These are phyloP conservation scores for Phaeotremella fagi DNA, from an alignment of 768 basidiomycete genomes.

Conservation along the genomic window DNA sequence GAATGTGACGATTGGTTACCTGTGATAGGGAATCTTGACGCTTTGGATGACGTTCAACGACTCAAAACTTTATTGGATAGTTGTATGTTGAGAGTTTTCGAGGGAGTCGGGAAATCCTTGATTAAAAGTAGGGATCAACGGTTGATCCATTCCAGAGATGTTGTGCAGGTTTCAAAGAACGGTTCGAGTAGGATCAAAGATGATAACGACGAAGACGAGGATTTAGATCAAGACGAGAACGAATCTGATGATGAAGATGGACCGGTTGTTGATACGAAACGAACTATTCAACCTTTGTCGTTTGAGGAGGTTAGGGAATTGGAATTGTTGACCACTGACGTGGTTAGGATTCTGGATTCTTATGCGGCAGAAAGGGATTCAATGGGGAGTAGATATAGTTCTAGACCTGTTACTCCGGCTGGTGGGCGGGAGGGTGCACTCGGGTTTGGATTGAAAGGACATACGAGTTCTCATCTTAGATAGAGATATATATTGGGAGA, in stretches of 20 bases:
- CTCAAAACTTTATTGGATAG: slow-evolving; percentile 73
- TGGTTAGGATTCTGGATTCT: slow-evolving; percentile 67
- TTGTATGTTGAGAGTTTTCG: slow-evolving; percentile 83
- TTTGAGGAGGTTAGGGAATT: slow-evolving; percentile 68
- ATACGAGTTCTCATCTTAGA: too few species aligned
- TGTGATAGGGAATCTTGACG: slow-evolving; percentile 60
- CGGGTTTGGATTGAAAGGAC: too few species aligned
- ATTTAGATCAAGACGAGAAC: slow-evolving; percentile 31
- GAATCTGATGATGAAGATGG: slow-evolving; percentile 24
- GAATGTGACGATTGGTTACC: slow-evolving; percentile 90
- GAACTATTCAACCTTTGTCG: slow-evolving; percentile 54
- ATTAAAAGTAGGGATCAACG: slow-evolving; percentile 21
- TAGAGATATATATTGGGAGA: too few species aligned
- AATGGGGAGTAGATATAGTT: slow-evolving; percentile 1
- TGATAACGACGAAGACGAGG: slow-evolving; percentile 7
- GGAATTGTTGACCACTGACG: slow-evolving; percentile 65
- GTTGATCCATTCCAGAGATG: slow-evolving; percentile 4
- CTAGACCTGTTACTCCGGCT: slow-evolving; percentile 11
- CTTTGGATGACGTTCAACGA: slow-evolving; percentile 74
- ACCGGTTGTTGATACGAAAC: slow-evolving; percentile 58
- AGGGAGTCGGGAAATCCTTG: slow-evolving; percentile 59
- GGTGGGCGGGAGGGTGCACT: background rate
- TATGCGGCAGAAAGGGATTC: slow-evolving; percentile 59
- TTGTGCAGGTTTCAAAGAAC: slow-evolving; percentile 12
- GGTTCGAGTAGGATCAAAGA: slow-evolving; percentile 19